These are phyloP conservation scores for Cadophora sp. DNA, from an alignment of 2,329 filamentous ascomycete species.

Conservation along the genomic window DNA sequence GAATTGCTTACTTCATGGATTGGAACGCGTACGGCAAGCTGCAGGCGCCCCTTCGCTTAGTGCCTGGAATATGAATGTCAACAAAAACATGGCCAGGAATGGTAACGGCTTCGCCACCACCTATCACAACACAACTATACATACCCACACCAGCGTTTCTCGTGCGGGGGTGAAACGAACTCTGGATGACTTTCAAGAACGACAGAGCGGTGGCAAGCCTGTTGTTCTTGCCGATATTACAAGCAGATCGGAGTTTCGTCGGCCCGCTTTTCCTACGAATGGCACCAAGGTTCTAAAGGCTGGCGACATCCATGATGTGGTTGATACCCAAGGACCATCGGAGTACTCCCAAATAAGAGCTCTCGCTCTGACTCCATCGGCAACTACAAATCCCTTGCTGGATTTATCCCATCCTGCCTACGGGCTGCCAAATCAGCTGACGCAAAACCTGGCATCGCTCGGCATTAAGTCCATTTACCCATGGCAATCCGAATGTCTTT, in stretches of 20 bases:
- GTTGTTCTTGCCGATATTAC: constrained; percentile 27
- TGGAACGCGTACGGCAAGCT: constrained; percentile 7
- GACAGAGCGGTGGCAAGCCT: constrained; percentile 9
- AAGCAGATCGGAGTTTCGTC: constrained; percentile 32
- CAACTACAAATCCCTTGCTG: constrained; percentile 60
- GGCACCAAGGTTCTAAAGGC: constrained; percentile 46
- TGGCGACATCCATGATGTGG: constrained; percentile 53
- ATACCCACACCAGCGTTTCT: constrained; percentile 35
- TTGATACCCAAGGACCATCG: constrained; percentile 44
- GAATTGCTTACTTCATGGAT: background rate
- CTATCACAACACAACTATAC: constrained; percentile 39
- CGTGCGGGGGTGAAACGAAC: constrained; percentile 38
- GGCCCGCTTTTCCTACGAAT: constrained; percentile 27
- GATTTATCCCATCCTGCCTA: constrained; percentile 69
- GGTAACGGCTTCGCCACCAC: constrained; percentile 3
- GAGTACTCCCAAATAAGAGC: constrained; percentile 64
- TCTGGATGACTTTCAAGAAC: constrained; percentile 29
- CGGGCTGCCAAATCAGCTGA: constrained; percentile 63
- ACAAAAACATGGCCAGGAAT: constrained; percentile 25
- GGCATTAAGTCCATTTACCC: constrained; percentile 79
- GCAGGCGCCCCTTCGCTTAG: constrained; percentile 17
- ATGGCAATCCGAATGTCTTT: constrained; percentile 79
- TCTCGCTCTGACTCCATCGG: constrained; percentile 60
- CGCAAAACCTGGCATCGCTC: constrained; percentile 68
- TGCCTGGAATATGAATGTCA: constrained; percentile 28